Evolutionary conservation across 108 stramenopile species (phyloP).

Genomic region (Discostella pseudostelligera): DNA sequence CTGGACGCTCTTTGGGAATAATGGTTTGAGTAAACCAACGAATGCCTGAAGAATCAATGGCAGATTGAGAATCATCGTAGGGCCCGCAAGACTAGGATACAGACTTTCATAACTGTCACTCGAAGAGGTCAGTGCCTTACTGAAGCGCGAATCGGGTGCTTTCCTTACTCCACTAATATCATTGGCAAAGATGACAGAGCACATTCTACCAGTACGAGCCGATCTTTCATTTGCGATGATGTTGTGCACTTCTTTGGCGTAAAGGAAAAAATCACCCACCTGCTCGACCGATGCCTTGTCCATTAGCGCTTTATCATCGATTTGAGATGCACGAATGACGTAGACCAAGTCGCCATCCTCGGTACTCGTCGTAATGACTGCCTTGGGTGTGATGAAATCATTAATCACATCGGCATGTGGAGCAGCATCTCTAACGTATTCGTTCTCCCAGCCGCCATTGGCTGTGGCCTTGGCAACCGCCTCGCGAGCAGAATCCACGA

Average conservation of each 20-base stretch:
- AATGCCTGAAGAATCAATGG: slow-evolving; percentile 48
- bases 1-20: slow-evolving; percentile 52
- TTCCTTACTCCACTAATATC: slow-evolving; percentile 48
- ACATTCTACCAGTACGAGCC: slow-evolving; percentile 36
- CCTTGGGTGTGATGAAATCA: slow-evolving; percentile 32
- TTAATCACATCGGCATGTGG: slow-evolving; percentile 47
- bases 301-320: slow-evolving; percentile 49
- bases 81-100: slow-evolving; percentile 47
- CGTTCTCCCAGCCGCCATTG: slow-evolving; percentile 48
- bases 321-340: slow-evolving; percentile 47
- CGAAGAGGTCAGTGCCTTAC: slow-evolving; percentile 43
- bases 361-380: slow-evolving; percentile 37
- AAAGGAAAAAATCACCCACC: slow-evolving; percentile 48
- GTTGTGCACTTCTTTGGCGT: slow-evolving; percentile 50
- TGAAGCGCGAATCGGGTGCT: slow-evolving; percentile 39
- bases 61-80: slow-evolving; percentile 51
- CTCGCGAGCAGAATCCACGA: slow-evolving; percentile 37
- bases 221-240: slow-evolving; percentile 40
- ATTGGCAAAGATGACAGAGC: slow-evolving; percentile 45
- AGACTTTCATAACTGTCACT: slow-evolving; percentile 47
- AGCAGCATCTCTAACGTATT: slow-evolving; percentile 33
- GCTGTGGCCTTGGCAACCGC: slow-evolving; percentile 44
- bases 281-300: slow-evolving; percentile 40
- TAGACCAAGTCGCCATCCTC: slow-evolving; percentile 52
- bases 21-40: slow-evolving; percentile 46